These are phyloP conservation scores for Paraleonurus japonicus DNA, from an alignment of 257 asterid genomes.

Conservation along the genomic window DNA sequence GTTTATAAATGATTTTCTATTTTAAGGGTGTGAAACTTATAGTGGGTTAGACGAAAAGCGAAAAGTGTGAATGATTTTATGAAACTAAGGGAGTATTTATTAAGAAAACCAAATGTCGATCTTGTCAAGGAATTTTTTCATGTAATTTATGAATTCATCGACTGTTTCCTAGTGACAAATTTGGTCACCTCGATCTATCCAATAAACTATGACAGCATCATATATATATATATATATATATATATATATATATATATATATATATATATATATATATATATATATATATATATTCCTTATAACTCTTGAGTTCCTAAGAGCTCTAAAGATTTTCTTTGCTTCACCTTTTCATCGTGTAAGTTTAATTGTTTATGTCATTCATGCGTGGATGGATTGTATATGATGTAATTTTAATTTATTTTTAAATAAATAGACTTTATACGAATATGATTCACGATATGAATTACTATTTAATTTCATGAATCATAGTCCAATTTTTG, in stretches of 20 bases:
- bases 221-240: not conserved
- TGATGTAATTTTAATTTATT: no score
- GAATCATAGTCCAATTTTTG: no score
- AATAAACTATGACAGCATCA: conserved; percentile 3
- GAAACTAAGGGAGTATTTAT: no score
- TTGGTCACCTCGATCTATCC: conserved; percentile 32
- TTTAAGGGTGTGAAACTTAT: no score
- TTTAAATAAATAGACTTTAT: no score
- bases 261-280: not conserved
- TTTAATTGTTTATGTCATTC: not conserved
- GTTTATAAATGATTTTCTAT: no score
- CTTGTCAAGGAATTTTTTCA: conserved; percentile 16
- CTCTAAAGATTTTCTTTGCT: not conserved
- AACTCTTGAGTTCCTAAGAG: not conserved
- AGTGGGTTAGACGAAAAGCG: no score
- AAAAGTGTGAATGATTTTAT: no score
- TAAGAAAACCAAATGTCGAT: conserved; percentile 21
- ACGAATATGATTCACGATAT: no score
- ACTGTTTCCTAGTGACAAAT: conserved; percentile 24
- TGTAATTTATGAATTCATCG: conserved; percentile 8
- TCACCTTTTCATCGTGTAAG: not conserved
- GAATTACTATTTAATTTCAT: no score
- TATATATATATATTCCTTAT: not conserved
- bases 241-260: not conserved
- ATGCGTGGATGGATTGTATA: no score